Conservation (phyloP, 1,139 yeast genomes). For the Zygosaccharomyces pseudobailii region DNA sequence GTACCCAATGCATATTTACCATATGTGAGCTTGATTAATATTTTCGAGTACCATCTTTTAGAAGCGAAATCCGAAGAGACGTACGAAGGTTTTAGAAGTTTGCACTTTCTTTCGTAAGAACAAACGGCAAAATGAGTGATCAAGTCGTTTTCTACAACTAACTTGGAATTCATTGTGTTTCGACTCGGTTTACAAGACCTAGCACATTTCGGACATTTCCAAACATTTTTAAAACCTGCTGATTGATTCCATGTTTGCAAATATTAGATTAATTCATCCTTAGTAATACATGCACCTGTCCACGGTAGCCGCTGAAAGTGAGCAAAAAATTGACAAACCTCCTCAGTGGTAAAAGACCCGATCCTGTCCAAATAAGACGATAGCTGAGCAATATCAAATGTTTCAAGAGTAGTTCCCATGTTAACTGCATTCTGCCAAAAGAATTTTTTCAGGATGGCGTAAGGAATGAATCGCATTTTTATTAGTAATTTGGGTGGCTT, state of each 20-base stretch:
- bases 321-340: constrained; percentile 52
- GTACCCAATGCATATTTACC: constrained; percentile 87
- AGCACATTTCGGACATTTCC: constrained; percentile 69
- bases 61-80: constrained; percentile 81
- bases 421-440: constrained; percentile 63
- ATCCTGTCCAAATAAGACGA: constrained; percentile 27
- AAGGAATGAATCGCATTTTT: constrained; percentile 64
- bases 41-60: constrained; percentile 82
- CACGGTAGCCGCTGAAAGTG: constrained; percentile 28
- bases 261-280: constrained; percentile 27
- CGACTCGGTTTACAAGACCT: constrained; percentile 51
- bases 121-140: constrained; percentile 87
- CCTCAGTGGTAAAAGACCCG: constrained; percentile 52
- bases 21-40: constrained; percentile 76
- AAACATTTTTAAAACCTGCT: constrained; percentile 28
- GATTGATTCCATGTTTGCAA: constrained; percentile 51
- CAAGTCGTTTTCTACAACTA: constrained; percentile 46
- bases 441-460: constrained; percentile 56
- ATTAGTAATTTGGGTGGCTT: constrained; percentile 52
- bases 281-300: constrained; percentile 34
- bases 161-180: constrained; percentile 42
- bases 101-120: constrained; percentile 67
- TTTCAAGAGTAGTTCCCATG: constrained; percentile 17
- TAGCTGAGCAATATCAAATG: constrained; percentile 29
- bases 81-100: constrained; percentile 61